phyloP scores from a whole-genome alignment of 176 grass and related monocot species.

The Musa itinerans region DNA sequence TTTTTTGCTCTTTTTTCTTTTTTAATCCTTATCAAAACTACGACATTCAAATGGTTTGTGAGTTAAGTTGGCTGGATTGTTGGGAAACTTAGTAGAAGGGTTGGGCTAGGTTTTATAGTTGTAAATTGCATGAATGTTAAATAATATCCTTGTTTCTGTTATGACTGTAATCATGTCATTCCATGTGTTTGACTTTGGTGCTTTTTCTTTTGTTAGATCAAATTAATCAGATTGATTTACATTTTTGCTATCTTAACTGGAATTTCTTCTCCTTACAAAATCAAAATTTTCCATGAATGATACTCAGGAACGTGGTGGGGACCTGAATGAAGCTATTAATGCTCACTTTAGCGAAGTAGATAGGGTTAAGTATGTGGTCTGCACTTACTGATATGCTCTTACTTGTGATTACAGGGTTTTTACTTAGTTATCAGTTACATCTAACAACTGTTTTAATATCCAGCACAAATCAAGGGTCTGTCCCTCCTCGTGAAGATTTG shows the following conservation, averaged over 20 bases:
- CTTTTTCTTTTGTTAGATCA: neutral
- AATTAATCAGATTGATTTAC: neutral
- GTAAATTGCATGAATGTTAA: neutral
- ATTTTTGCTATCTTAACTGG: neutral
- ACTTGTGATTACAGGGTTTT: neutral
- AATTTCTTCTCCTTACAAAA: neutral
- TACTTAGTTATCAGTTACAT: neutral
- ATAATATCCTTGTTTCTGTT: neutral
- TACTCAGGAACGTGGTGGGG: slow-evolving; percentile 57
- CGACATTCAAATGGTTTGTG: no score
- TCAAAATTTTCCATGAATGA: neutral
- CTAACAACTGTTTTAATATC: slow-evolving; percentile 35
- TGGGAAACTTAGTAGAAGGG: no score
- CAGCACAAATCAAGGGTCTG: slow-evolving; percentile 37
- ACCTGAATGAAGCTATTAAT: slow-evolving; percentile 93
- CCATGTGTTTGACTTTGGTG: neutral
- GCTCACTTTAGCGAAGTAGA: slow-evolving; percentile 84
- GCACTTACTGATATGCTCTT: slow-evolving; percentile 18
- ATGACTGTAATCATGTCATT: neutral
- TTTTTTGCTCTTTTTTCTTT: no score
- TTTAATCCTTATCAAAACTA: no score
- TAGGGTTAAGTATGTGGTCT: slow-evolving; percentile 35
- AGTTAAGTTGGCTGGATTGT: no score
- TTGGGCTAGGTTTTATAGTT: no score
- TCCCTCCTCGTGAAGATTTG: slow-evolving; percentile 35